A percentile compares a stretch with the other conserved stretches of the same genome.
phyloP scores from a whole-genome alignment of 371 early-diverging fungal species.

The Apophysomyces elegans region DNA sequence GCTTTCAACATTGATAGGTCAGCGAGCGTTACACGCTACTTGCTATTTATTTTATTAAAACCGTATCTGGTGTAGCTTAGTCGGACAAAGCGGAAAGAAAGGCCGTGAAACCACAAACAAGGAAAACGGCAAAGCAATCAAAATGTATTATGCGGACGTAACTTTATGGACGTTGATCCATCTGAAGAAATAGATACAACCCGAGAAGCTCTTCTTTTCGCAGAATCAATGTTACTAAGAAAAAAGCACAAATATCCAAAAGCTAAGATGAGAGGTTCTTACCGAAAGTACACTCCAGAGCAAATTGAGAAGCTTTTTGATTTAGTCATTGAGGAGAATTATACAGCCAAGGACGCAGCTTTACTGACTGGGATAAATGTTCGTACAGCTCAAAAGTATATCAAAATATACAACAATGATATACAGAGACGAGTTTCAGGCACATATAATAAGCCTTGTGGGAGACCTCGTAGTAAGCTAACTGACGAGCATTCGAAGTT shows the following conservation, averaged over 20 bases:
- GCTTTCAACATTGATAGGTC: too few relatives aligned
- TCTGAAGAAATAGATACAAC: too few relatives aligned
- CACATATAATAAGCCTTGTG: slow-evolving; percentile 25
- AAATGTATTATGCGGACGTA: too few relatives aligned
- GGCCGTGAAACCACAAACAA: too few relatives aligned
- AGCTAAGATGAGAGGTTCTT: not conserved
- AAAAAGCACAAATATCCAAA: not conserved
- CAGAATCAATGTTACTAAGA: slow-evolving; percentile 14
- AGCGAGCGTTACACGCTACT: too few relatives aligned
- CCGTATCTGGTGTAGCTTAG: too few relatives aligned
- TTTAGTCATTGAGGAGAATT: slow-evolving; percentile 27
- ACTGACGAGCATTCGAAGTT: not conserved
- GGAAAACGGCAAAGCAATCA: too few relatives aligned
- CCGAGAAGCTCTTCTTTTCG: slow-evolving; percentile 1
- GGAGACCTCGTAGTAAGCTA: slow-evolving; percentile 21
- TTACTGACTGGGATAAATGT: slow-evolving; percentile 28
- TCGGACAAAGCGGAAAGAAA: too few relatives aligned
- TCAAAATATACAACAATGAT: slow-evolving; percentile 28
- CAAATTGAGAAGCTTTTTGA: slow-evolving; percentile 29
- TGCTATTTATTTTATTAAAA: too few relatives aligned
- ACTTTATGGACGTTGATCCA: too few relatives aligned
- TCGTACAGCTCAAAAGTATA: slow-evolving; percentile 27
- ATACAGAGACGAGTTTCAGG: slow-evolving; percentile 25
- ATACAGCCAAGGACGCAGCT: slow-evolving; percentile 26
- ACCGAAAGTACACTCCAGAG: slow-evolving; percentile 22